Conservation (phyloP, 192 early-diverging fungal species). For the Coemansia sp. region DNA sequence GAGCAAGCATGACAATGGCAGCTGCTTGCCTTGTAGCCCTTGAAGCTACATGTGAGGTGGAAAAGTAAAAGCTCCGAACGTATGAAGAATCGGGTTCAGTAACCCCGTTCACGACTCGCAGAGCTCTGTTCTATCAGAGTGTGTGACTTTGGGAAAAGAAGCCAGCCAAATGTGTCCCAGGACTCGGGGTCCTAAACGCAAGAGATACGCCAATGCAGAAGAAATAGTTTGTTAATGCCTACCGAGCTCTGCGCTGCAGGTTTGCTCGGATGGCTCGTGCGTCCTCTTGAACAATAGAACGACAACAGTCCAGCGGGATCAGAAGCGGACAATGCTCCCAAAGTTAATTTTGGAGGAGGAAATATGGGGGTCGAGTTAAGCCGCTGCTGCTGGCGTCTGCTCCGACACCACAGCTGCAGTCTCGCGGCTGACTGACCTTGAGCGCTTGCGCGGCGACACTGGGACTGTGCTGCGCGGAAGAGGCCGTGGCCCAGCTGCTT, state of each 20-base stretch:
- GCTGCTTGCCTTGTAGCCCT: too few relatives aligned
- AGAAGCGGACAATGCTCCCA: background rate
- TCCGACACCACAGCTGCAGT: slow-evolving; percentile 35
- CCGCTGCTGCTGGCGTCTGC: slow-evolving; percentile 8
- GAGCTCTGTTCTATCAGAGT: slow-evolving; percentile 2
- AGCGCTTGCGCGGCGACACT: slow-evolving; percentile 52
- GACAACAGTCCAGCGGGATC: background rate
- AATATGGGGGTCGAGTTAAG: background rate
- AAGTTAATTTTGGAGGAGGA: background rate
- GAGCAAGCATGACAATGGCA: background rate
- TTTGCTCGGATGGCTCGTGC: background rate
- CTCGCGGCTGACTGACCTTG: slow-evolving; percentile 32
- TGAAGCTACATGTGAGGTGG: too few relatives aligned
- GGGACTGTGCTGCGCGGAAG: slow-evolving; percentile 9
- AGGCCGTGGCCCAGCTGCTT: background rate
- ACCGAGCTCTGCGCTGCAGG: slow-evolving; percentile 6
- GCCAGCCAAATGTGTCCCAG: background rate
- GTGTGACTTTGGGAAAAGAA: background rate
- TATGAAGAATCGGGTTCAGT: too few relatives aligned
- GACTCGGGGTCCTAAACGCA: too few relatives aligned
- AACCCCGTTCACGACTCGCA: too few relatives aligned
- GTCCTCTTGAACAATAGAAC: background rate
- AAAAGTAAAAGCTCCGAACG: too few relatives aligned
- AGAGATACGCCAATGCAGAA: too few relatives aligned
- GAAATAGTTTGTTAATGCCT: too few relatives aligned